A percentile compares a stretch with the other conserved stretches of the same genome.
These are phyloP conservation scores for Alternaria ethzedia DNA, from an alignment of 2,329 filamentous ascomycete species.

Conservation along the genomic window DNA sequence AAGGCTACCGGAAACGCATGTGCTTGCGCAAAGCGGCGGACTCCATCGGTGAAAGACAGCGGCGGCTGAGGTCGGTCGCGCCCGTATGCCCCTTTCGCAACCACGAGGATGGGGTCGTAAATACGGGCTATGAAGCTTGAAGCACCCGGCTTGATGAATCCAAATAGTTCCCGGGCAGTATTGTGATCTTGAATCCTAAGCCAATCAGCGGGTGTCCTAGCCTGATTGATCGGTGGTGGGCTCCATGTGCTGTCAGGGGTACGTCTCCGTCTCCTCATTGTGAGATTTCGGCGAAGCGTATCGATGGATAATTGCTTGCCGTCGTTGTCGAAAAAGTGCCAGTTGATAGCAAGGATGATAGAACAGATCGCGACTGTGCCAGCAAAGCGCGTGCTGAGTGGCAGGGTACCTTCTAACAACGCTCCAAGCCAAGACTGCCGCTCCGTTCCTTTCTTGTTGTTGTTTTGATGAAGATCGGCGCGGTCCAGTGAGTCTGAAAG, in stretches of 20 bases:
- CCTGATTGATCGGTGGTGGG: constrained; percentile 71
- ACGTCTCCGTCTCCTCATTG: constrained; percentile 31
- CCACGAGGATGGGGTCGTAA: constrained; percentile 76
- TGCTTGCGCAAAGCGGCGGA: constrained; percentile 59
- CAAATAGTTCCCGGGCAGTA: constrained; percentile 76
- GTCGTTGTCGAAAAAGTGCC: constrained; percentile 75
- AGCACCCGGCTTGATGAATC: constrained; percentile 73
- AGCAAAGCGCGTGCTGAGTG: constrained; percentile 75
- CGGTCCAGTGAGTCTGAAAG: constrained; percentile 72
- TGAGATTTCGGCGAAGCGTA: constrained; percentile 24
- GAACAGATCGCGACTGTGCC: constrained; percentile 75
- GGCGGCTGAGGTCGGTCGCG: constrained; percentile 59
- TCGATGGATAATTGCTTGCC: constrained; percentile 44
- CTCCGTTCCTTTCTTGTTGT: constrained; percentile 58
- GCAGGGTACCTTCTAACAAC: constrained; percentile 68
- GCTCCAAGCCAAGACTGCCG: constrained; percentile 65
- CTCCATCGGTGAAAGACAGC: constrained; percentile 60
- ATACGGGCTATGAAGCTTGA: constrained; percentile 76
- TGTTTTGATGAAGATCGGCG: constrained; percentile 37
- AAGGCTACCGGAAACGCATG: constrained; percentile 73
- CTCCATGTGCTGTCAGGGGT: constrained; percentile 23
- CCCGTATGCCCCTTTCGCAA: constrained; percentile 71
- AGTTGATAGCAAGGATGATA: constrained; percentile 75
- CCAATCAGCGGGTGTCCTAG: constrained; percentile 78
- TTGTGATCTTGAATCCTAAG: constrained; percentile 78